Evolutionary conservation across 495 filamentous ascomycete genomes (phyloP), one percentile per base, ranked within the genome.

Genomic region (Aspergillus egyptiacus): DNA sequence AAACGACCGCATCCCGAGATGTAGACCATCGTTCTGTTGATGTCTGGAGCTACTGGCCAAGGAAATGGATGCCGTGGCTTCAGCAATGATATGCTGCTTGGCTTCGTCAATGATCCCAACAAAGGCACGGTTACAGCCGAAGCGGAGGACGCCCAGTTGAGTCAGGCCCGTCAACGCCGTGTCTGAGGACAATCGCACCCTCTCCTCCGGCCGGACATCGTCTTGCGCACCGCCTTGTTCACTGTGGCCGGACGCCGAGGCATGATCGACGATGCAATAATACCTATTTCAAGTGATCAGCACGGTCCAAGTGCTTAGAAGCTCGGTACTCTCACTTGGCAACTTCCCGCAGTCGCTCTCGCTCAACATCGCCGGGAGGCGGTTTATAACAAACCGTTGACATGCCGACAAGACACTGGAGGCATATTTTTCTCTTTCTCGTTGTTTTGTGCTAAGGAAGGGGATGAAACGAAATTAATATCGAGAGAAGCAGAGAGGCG

Each of bases 111-210:
- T 78, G 27, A 86, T 68, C 2, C 77, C 81, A 11, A 85, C 71
- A 51, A 83, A 70, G 15, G 65, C 68, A 7, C 81, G 78, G 32
- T 72, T 71, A 31, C 68, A 69, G 25, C 72, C 65, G 37, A 84
- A 60, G 7, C 76, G 72, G 25, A 76, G 67, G 18, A 76, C 67
- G 0, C 76, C 81, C 17, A 86, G 64, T 57, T 86, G 82, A 17
- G 82, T 75, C 54, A 86, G 74, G 0, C 78, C 80, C 0, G 77
- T 81, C 4, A 87, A 69, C 30, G 76, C 74, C 6, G 78, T 76
- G 55, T 87, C 84, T 9, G 64, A 58, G 13, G 75, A 75, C 2
- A 71, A 52, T 6, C 37, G 47, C 6, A 48, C 33, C 4, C 20
- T 42, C 14, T 15, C 42, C 4, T 45, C 45, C 0, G 44, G 44